A percentile compares a stretch with the other conserved stretches of the same genome.
These are phyloP conservation scores for Debaryomyces singareniensis DNA, from an alignment of 1,139 yeast genomes.

Conservation along the genomic window DNA sequence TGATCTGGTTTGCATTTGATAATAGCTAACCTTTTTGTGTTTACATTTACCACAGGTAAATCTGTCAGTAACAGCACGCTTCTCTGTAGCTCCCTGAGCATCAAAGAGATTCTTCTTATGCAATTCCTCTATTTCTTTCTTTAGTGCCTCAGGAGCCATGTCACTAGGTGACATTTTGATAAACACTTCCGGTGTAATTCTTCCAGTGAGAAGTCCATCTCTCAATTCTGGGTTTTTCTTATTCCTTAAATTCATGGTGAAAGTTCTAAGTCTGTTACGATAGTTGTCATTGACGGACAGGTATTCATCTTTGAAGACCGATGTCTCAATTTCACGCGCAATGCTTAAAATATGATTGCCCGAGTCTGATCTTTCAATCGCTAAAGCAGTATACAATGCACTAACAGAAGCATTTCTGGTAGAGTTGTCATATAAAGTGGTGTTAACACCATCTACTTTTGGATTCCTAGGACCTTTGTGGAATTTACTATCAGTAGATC, in stretches of 20 bases:
- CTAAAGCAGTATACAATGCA: slow-evolving; percentile 84
- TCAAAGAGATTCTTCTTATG: slow-evolving; percentile 87
- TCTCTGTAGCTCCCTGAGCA: slow-evolving; percentile 97
- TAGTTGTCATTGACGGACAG: slow-evolving; percentile 52
- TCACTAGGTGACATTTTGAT: slow-evolving; percentile 85
- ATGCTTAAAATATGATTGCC: slow-evolving; percentile 50
- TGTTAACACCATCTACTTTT: slow-evolving; percentile 71
- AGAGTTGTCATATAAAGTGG: slow-evolving; percentile 61
- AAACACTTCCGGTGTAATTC: slow-evolving; percentile 57
- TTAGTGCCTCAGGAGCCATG: slow-evolving; percentile 86
- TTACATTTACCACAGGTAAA: slow-evolving; percentile 98
- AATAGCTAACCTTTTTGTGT: slow-evolving; percentile 92
- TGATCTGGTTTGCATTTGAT: slow-evolving; percentile 95
- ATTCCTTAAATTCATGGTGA: slow-evolving; percentile 80
- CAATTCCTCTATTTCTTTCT: slow-evolving; percentile 77
- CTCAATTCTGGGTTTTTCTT: slow-evolving; percentile 85
- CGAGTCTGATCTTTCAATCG: slow-evolving; percentile 61
- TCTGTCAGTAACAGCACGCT: slow-evolving; percentile 92
- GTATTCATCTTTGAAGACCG: slow-evolving; percentile 57
- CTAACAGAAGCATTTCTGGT: slow-evolving; percentile 81
- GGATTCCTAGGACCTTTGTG: slow-evolving; percentile 61
- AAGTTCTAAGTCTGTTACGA: slow-evolving; percentile 74
- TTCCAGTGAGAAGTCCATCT: slow-evolving; percentile 57
- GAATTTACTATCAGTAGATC: slow-evolving; percentile 18
- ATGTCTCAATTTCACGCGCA: slow-evolving; percentile 69